Percentiles rank a stretch among this genome's conserved stretches.
phyloP scores from a whole-genome alignment of 306 rosid species.

The Quercus rubra region DNA sequence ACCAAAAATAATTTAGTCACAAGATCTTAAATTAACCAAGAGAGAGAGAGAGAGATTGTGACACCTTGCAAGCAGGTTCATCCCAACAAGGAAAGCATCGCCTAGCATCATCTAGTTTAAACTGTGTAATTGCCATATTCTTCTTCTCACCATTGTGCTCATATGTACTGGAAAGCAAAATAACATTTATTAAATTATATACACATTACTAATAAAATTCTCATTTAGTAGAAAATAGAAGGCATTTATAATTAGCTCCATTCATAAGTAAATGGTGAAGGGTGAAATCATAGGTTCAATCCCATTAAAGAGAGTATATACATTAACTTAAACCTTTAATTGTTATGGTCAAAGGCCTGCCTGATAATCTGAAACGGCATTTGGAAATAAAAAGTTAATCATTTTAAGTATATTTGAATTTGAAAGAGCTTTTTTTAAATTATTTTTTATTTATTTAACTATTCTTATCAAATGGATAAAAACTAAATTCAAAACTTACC shows the following conservation, averaged over 20 bases:
- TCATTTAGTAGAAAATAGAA: not conserved
- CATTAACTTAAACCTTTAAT: too few relatives aligned
- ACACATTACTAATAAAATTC: not conserved
- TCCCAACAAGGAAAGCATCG: slow-evolving; percentile 99
- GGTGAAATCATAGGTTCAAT: not conserved
- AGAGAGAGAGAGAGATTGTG: slow-evolving; percentile 8
- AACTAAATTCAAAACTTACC: too few relatives aligned
- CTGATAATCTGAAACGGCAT: too few relatives aligned
- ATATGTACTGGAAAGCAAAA: slow-evolving; percentile 47
- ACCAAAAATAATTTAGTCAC: not conserved
- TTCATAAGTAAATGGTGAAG: not conserved
- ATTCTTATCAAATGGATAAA: too few relatives aligned
- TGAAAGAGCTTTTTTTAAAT: too few relatives aligned
- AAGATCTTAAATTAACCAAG: not conserved
- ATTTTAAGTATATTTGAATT: too few relatives aligned
- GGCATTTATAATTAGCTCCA: not conserved
- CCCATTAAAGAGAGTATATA: too few relatives aligned
- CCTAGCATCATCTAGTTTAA: slow-evolving; percentile 96
- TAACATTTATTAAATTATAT: not conserved
- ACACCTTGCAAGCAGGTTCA: slow-evolving; percentile 95
- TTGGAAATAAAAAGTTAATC: too few relatives aligned
- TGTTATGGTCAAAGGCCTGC: too few relatives aligned
- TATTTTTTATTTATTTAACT: too few relatives aligned
- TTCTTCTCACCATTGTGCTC: slow-evolving; percentile 78
- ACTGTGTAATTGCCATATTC: slow-evolving; percentile 96